phyloP scores from a whole-genome alignment of 1,284 basidiomycete genomes.

The Apiotrichum mycotoxinovorans region DNA sequence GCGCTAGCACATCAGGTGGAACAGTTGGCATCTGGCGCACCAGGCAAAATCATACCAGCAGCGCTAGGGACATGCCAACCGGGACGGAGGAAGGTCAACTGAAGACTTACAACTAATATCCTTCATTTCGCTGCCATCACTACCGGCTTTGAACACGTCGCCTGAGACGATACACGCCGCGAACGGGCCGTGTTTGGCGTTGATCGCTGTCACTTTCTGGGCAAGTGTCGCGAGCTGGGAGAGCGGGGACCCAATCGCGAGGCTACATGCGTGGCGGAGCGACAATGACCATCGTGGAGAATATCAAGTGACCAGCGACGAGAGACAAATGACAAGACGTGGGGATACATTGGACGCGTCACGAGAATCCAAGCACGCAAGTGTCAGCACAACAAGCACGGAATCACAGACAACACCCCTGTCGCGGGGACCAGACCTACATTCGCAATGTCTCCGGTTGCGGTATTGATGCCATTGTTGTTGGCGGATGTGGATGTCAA shows the following conservation, averaged over 20 bases:
- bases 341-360: too few relatives aligned
- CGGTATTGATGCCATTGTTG: conserved; percentile 2
- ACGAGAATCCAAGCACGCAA: too few relatives aligned
- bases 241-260: conserved; percentile 80
- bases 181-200: conserved; percentile 92
- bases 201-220: conserved; percentile 76
- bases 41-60: conserved; percentile 12
- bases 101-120: conserved; percentile 38
- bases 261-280: conserved; percentile 52
- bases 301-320: too few relatives aligned
- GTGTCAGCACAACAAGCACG: background rate
- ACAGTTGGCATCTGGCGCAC: conserved; percentile 6
- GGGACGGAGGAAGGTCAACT: background rate
- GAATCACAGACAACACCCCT: too few relatives aligned
- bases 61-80: too few relatives aligned
- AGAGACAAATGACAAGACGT: too few relatives aligned
- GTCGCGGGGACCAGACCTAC: conserved; percentile 3
- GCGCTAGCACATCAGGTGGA: too few relatives aligned
- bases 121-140: conserved; percentile 53
- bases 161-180: conserved; percentile 80
- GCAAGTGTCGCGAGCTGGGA: conserved; percentile 72
- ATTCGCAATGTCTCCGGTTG: conserved; percentile 14
- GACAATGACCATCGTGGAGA: too few relatives aligned
- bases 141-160: conserved; percentile 76
- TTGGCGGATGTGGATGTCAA: too few relatives aligned